Base-by-base conservation (phyloP, 148 eudicot species). In the Spergularia marina region DNA sequence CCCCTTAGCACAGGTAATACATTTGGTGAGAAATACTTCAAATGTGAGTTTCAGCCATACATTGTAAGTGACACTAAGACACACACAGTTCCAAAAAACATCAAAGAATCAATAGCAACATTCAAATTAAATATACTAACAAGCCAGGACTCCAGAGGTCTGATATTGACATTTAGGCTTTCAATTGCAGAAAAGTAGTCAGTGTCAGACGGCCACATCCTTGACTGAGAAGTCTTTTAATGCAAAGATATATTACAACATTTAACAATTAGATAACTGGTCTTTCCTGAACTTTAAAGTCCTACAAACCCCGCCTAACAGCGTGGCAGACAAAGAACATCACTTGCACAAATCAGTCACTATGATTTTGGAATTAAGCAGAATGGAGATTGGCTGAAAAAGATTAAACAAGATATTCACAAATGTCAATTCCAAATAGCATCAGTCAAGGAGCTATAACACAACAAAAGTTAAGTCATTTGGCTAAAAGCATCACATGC, bases 81-180 rank as follows among this genome's bases (percentile, higher is more conserved):
- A 72, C 57, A 36, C 18, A 20, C 34, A 75, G 44, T 9, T 76
- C 73, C 72, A 76, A 56, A 18, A 18, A 18, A 18, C n/a, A 53
- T 41, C 16, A 12, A 41, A 17, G 36, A 49, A 49, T 62, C 41
- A 13, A 12, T 62, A 13, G 41, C 15, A 30, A 20, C 71, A 44
- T 47, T 49, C n/a, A 1, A 47, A 7, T 20, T 47, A 18, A 21
- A 10, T 21, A 49, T 34, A 30, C n/a, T 55, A 4, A 18, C 36
- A 47, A 68, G 55, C 23, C 34, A 49, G 71, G 36, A 68, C 36
- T 12, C 8, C 12, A 68, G 36, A 9, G 16, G 8, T 47, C 55
- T 47, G 71, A 49, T 6, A 65, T 17, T 25, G 52, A 39, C 52
- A 65, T 17, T 68, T 68, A 68, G 54, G 17, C 53, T 23, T 12